Evolutionary conservation across 352 stramenopile genomes (phyloP), one percentile per base, ranked within the genome.

Genomic region (Lagenidium giganteum): DNA sequence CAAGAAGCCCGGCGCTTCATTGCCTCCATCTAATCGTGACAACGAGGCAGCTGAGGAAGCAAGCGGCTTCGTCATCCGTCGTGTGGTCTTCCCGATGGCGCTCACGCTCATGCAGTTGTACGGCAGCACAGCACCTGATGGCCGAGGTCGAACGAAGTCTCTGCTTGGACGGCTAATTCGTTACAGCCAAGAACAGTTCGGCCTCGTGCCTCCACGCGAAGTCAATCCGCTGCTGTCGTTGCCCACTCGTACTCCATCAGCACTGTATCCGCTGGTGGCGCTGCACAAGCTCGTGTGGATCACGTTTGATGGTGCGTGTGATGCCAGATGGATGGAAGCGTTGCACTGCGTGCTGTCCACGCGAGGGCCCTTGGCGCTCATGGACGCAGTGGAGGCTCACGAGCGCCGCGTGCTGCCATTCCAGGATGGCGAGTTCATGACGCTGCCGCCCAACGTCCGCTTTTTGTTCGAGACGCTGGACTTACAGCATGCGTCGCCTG

Each of bases 401-500:
- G 9, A 31, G 11, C 29, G 36, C 2, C 13, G 34, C 0, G 12
- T 69, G 7, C 11, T 77, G 1, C 35, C 40, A 8, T 77, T 82
- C 16, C 14, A 64, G 13, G 61, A 75, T 25, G 63, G 68, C 4
- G 66, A 63, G 32, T 71, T 77, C 42, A 80, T 84, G 67, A 82
- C 67, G 0, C 28, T 82, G 1, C 71, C 77, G 2, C 70, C 75
- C 2, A 85, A 87, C 17, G 20, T 91, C 12, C 73, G 64, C 0
- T 67, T 91, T 17, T 1, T 83, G 0, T 87, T 88, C 23, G 79
- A 91, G 42, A 62, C 71, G 1, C 33, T 76, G 39, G 44, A 21
- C 17, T 31, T 63, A 1, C 16, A 47, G 3, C 39, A 51, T 7
- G 54, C 42, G 14, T 49, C 47, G 8, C 54, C 54, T 1, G 28